Conservation (phyloP, 352 stramenopile species). For the Pythium periplocum region DNA sequence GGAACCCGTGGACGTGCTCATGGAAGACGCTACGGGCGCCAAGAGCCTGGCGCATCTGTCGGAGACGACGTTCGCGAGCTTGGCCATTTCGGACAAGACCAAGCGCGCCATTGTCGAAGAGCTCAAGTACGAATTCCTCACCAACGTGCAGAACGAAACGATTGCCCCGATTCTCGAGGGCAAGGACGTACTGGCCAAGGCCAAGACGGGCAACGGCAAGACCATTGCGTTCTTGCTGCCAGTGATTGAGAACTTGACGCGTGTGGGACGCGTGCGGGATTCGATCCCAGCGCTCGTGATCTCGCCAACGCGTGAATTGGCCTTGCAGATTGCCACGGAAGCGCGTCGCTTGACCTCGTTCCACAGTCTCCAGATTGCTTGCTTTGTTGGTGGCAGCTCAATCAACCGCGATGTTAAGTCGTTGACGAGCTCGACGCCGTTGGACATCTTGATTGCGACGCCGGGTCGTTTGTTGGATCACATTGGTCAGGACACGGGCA, state of each 20-base stretch:
- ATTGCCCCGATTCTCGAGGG: conserved; percentile 52
- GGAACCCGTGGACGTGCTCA: conserved; percentile 2
- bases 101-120: conserved; percentile 48
- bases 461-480: conserved; percentile 95
- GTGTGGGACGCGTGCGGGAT: conserved; percentile 30
- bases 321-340: conserved; percentile 89
- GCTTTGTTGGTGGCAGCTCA: conserved; percentile 87
- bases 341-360: conserved; percentile 83
- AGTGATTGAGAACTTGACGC: conserved; percentile 67
- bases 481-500: conserved; percentile 88
- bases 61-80: conserved; percentile 16
- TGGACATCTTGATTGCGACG: conserved; percentile 95
- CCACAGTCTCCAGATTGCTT: conserved; percentile 60
- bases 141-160: conserved; percentile 73
- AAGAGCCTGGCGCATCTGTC: conserved; percentile 23
- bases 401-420: conserved; percentile 62
- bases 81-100: conserved; percentile 29
- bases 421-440: conserved; percentile 25
- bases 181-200: conserved; percentile 81
- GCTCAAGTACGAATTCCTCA: conserved; percentile 76
- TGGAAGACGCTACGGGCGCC: conserved; percentile 5
- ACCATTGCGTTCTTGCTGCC: conserved; percentile 73
- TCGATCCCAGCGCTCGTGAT: conserved; percentile 80
- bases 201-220: conserved; percentile 80
- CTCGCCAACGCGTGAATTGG: conserved; percentile 88